phyloP scores from a whole-genome alignment of 805 yeast genomes.

The Huiozyma sinensis region DNA sequence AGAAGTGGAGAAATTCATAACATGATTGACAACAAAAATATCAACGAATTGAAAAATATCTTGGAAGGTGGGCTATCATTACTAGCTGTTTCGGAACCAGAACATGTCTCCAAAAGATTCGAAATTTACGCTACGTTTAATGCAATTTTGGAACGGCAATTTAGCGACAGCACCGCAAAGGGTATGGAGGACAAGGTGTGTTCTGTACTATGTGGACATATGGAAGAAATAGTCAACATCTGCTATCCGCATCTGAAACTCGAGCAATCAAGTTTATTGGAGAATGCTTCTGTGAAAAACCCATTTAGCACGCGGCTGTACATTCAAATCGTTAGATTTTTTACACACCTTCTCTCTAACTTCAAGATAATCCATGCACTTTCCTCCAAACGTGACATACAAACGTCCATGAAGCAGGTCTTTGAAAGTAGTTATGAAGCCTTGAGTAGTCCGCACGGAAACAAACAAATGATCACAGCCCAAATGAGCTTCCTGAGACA shows the following conservation, averaged over 20 bases:
- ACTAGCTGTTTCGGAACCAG: constrained; percentile 5
- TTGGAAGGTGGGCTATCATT: constrained; percentile 19
- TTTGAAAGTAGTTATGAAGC: constrained; percentile 11
- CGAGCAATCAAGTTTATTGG: constrained; percentile 12
- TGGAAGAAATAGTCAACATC: constrained; percentile 8
- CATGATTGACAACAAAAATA: constrained; percentile 9
- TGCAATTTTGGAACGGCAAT: constrained; percentile 14
- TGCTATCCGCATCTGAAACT: constrained; percentile 10
- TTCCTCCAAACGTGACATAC: constrained; percentile 6
- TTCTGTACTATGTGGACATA: constrained; percentile 10
- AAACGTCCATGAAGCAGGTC: constrained; percentile 9
- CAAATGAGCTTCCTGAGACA: constrained; percentile 20
- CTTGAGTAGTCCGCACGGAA: constrained; percentile 15
- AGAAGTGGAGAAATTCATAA: constrained; percentile 22
- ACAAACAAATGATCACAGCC: constrained; percentile 19
- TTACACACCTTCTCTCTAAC: constrained; percentile 16
- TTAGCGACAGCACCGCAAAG: constrained; percentile 1
- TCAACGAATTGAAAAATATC: constrained; percentile 15
- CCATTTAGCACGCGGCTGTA: constrained; percentile 23
- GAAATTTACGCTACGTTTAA: constrained; percentile 27
- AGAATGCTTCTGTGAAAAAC: constrained; percentile 10
- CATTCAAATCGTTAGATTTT: constrained; percentile 23
- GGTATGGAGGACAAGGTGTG: constrained; percentile 9
- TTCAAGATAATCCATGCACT: constrained; percentile 14
- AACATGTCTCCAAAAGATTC: constrained; percentile 9